Evolutionary conservation across 495 filamentous ascomycete species (phyloP), one percentile per base, ranked within the genome.

Genomic region (Pyrenopolyporus hunteri): DNA sequence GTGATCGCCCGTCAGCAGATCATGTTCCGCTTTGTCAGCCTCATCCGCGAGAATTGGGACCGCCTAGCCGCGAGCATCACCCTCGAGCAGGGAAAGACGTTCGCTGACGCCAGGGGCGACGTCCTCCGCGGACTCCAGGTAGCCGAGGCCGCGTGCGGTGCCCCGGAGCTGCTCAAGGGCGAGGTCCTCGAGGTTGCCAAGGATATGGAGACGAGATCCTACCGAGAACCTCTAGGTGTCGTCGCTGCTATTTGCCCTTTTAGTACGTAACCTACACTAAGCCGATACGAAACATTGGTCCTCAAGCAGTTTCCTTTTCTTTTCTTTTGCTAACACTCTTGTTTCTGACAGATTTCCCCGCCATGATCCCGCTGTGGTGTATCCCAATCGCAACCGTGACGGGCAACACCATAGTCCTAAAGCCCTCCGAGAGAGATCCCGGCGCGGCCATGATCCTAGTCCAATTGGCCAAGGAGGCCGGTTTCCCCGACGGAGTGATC

Each of bases 301-400:
- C n/a, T n/a, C n/a, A n/a, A n/a, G n/a, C n/a, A n/a, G n/a, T n/a
- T n/a, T n/a, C n/a, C n/a, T n/a, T n/a, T n/a, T n/a, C n/a, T n/a
- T n/a, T n/a, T n/a, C n/a, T 20, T 10, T 48, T 40, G 32, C 67
- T 76, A 46, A 71, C 64, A 17, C 4, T 11, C 28, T 7, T 36
- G 49, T 28, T 10, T 33, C 8, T 43, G 22, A 20, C 63, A 95
- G 91, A 98, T 80, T 99, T 99, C 80, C 94, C 94, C 35, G 94
- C 94, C 63, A 99, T 99, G 94, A 99, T 99, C 75, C 94, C 94
- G 14, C 81, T 99, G 6, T 99, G 94, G 94, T 95, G 84, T 49
- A 95, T 98, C 51, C 95, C 94, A 14, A 86, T 98, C 70, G 95
- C 94, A 33, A 97, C 92, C 9, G 85, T 95, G 2, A 95, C 91